phyloP scores from a whole-genome alignment of 306 rosid genomes.

The Vigna nakashimae region DNA sequence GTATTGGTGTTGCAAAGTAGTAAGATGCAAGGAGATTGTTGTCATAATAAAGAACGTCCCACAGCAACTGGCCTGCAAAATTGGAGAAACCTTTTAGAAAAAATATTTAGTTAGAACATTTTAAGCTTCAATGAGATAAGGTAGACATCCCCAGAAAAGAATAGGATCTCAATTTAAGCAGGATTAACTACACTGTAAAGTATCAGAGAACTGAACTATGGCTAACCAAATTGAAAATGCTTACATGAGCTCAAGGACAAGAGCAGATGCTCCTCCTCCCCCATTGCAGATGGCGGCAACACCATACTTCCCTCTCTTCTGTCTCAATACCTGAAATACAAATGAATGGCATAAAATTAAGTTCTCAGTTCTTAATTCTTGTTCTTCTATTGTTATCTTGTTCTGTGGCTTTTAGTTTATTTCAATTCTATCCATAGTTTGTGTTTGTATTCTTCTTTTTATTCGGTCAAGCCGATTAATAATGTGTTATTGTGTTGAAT shows the following conservation, averaged over 20 bases:
- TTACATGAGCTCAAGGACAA: constrained; percentile 86
- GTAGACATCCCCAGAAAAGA: not conserved
- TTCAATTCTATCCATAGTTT: no score
- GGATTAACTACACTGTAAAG: constrained; percentile 2
- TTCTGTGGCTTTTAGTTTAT: no score
- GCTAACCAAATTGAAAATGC: constrained; percentile 42
- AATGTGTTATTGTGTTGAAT: no score
- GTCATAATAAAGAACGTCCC: constrained; percentile 62
- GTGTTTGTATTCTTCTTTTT: no score
- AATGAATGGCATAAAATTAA: not conserved
- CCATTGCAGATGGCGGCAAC: constrained; percentile 89
- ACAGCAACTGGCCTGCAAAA: constrained; percentile 66
- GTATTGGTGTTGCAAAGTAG: not conserved
- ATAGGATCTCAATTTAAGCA: constrained; percentile 6
- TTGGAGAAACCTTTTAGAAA: constrained; percentile 24
- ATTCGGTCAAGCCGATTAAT: no score
- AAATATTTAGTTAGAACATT: not conserved
- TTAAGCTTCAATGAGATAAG: not conserved
- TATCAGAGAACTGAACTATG: not conserved
- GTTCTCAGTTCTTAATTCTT: no score
- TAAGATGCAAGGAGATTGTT: constrained; percentile 14
- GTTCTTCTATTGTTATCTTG: no score
- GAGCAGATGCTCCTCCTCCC: constrained; percentile 98
- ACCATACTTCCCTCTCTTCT: constrained; percentile 82
- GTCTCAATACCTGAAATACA: constrained; percentile 77